A percentile compares a stretch with the other conserved stretches of the same genome.
Evolutionary conservation across 2,329 filamentous ascomycete species (phyloP).

Genomic region (Basipetospora chlamydospora): DNA sequence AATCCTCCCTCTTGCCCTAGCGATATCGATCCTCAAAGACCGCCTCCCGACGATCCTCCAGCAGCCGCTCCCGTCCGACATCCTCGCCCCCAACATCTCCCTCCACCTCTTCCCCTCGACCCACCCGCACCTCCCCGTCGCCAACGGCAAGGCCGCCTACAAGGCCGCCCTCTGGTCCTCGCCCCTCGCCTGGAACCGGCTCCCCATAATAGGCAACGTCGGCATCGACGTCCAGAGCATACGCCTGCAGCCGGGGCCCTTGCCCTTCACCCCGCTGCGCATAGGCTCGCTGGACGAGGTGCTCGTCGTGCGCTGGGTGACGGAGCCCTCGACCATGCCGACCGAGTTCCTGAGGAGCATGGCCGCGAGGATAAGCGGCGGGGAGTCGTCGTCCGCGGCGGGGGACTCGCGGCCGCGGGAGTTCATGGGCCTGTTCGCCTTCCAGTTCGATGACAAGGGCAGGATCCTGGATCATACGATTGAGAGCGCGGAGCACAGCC

Average conservation of each 20-base stretch:
- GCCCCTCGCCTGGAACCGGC: constrained; percentile 85
- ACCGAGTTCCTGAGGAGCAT: constrained; percentile 4
- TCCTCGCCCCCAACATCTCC: constrained; percentile 61
- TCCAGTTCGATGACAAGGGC: constrained; percentile 84
- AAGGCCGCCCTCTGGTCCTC: constrained; percentile 91
- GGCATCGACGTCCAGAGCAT: constrained; percentile 77
- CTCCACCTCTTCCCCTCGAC: constrained; percentile 61
- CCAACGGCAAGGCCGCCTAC: constrained; percentile 81
- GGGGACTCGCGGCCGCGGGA: no score
- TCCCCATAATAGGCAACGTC: constrained; percentile 84
- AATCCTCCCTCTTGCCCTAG: constrained; percentile 19
- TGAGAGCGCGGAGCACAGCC: constrained; percentile 75
- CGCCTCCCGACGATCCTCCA: constrained; percentile 53
- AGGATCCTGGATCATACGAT: constrained; percentile 80
- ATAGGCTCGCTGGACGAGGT: constrained; percentile 55
- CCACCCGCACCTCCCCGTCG: constrained; percentile 79
- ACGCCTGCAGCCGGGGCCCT: constrained; percentile 57
- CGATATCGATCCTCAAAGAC: constrained; percentile 49
- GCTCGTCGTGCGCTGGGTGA: constrained; percentile 70
- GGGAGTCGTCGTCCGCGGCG: constrained; percentile 22
- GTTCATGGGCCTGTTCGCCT: constrained; percentile 86
- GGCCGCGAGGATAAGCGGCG: constrained; percentile 13
- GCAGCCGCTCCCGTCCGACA: constrained; percentile 54
- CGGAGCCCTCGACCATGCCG: neutral
- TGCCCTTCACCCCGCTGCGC: constrained; percentile 30